Evolutionary conservation across 2,329 filamentous ascomycete genomes (phyloP), one percentile per base, ranked within the genome.

Genomic region (Tolypocladium guangdongense): DNA sequence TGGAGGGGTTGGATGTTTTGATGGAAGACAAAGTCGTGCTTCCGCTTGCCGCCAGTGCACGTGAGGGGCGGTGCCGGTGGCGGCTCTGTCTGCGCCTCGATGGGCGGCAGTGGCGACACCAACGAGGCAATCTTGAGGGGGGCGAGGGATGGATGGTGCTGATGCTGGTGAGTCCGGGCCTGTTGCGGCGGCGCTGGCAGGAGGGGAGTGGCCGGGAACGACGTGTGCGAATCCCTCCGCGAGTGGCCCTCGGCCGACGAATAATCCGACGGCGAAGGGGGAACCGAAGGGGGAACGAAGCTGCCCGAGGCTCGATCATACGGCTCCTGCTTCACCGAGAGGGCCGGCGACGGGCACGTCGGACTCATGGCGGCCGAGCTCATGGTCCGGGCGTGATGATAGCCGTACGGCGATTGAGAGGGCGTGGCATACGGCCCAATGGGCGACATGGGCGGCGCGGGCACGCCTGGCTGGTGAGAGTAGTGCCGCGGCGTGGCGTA

Each of bases 261-360:
- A 58, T 64, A 67, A 10, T 60, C 53, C 0, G 69, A 68, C 11
- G 71, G 66, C 14, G 74, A 70, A 3, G 68, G 68, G 36, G 76
- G 72, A 10, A 64, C 62, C 14, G 74, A 70, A 3, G 68, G 68
- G 36, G 76, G 72, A 10, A 64, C 62, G 33, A 67, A 68, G 20
- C 63, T 66, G 50, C 69, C 69, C 7, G 68, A 67, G 1, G 66
- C 63, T 43, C 71, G 67, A 49, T 72, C 66, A 50, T 73, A 70
- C n/a, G 58, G 36, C 20, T 71, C 69, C 7, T 64, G 64, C 52
- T 66, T 68, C 20, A 62, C 59, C 0, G 64, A 59, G 4, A 62
- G 59, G 1, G 58, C 56, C 4, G 68, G 67, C 14, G 70, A 65
- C 18, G 64, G 56, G 36, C 63, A 66, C 2, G 64, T 50, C 16